Evolutionary conservation across 2,329 filamentous ascomycete species (phyloP).

Genomic region (Xylariales sp.): DNA sequence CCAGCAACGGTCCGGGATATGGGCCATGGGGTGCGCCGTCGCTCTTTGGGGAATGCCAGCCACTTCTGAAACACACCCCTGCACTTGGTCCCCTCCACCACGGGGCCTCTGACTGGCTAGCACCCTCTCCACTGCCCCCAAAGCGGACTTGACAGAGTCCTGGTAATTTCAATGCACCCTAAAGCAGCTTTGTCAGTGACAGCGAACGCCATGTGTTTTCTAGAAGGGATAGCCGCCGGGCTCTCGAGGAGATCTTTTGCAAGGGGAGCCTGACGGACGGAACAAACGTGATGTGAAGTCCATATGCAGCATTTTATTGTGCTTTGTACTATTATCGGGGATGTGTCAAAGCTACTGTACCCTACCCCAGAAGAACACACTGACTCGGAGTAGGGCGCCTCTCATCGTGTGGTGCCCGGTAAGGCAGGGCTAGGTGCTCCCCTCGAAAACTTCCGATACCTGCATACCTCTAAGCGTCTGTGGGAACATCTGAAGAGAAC

Average conservation of each 20-base stretch:
- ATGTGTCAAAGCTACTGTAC: too few relatives aligned
- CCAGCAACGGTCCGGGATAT: constrained; percentile 19
- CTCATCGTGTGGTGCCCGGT: too few relatives aligned
- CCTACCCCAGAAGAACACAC: too few relatives aligned
- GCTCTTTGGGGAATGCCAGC: constrained; percentile 26
- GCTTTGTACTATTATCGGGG: too few relatives aligned
- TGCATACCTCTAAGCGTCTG: too few relatives aligned
- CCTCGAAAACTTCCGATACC: too few relatives aligned
- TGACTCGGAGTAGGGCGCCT: too few relatives aligned
- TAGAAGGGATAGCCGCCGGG: constrained; percentile 3
- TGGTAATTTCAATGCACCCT: constrained; percentile 15
- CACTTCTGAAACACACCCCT: constrained; percentile 29
- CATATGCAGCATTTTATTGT: not conserved
- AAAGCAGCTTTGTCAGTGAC: constrained; percentile 12
- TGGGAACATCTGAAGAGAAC: too few relatives aligned
- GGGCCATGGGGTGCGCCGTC: constrained; percentile 5
- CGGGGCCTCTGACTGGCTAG: constrained; percentile 15
- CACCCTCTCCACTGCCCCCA: constrained; percentile 10
- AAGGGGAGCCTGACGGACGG: too few relatives aligned
- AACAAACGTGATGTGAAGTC: too few relatives aligned
- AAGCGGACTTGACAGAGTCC: constrained; percentile 18
- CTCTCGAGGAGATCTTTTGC: constrained; percentile 3
- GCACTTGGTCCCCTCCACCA: constrained; percentile 18
- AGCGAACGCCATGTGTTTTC: constrained; percentile 4
- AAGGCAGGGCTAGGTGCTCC: too few relatives aligned